These are phyloP conservation scores for Geum urbanum DNA, from an alignment of 306 rosid species.

Conservation along the genomic window DNA sequence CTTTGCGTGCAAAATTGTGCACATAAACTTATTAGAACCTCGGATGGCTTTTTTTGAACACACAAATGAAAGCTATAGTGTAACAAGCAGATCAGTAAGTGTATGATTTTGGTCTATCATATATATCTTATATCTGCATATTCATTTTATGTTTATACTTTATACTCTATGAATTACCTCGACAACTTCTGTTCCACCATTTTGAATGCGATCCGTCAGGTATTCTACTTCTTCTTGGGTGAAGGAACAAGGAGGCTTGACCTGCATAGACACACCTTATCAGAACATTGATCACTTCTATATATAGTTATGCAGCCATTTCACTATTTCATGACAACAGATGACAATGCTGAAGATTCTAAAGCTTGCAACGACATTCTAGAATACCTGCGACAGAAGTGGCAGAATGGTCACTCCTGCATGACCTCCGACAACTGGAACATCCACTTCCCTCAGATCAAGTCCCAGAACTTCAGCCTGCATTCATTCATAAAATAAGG, in stretches of 20 bases:
- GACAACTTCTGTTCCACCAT: constrained; percentile 98
- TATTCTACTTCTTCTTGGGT: constrained; percentile 60
- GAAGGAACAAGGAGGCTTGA: constrained; percentile 88
- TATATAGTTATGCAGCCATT: not conserved
- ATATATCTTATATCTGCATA: too few species aligned
- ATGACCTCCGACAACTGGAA: constrained; percentile 97
- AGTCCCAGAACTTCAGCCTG: constrained; percentile 92
- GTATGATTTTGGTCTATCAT: too few species aligned
- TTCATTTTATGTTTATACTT: too few species aligned
- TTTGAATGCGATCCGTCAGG: constrained; percentile 90
- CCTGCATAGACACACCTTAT: constrained; percentile 37
- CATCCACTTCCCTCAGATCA: constrained; percentile 93
- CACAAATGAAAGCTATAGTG: not conserved
- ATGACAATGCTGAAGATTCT: not conserved
- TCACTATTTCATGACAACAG: not conserved
- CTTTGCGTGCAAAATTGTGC: constrained; percentile 60
- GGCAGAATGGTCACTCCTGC: constrained; percentile 91
- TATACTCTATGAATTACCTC: constrained; percentile 46
- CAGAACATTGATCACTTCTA: not conserved
- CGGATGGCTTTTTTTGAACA: not conserved
- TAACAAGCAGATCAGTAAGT: not conserved
- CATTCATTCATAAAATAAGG: constrained; percentile 8
- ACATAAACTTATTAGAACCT: not conserved
- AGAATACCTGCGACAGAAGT: constrained; percentile 84
- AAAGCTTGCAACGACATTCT: constrained; percentile 10